These are phyloP conservation scores for Malania oleifera DNA, from an alignment of 164 flowering plant species.

Conservation along the genomic window DNA sequence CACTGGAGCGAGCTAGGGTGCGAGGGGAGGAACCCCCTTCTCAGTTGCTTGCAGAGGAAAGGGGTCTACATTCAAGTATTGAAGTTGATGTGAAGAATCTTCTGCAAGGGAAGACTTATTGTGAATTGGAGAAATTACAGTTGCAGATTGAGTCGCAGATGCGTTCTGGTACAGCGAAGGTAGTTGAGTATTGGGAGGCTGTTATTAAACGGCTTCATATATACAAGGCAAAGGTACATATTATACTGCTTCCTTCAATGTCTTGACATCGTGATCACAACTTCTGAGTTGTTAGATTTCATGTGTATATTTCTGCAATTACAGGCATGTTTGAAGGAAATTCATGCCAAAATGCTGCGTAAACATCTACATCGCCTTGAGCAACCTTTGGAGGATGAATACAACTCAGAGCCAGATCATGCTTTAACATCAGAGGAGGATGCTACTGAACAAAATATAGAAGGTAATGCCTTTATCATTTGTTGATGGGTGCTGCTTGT, in stretches of 20 bases:
- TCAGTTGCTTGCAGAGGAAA: constrained; percentile 90
- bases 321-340: constrained; percentile 93
- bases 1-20: constrained; percentile 91
- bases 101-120: constrained; percentile 62
- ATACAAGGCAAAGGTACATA: constrained; percentile 82
- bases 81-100: constrained; percentile 75
- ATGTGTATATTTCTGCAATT: constrained; percentile 8
- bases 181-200: constrained; percentile 98
- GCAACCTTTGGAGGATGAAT: constrained; percentile 44
- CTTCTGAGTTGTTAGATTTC: constrained; percentile 9
- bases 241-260: background rate
- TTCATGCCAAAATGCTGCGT: constrained; percentile 72
- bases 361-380: constrained; percentile 73
- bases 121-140: constrained; percentile 62
- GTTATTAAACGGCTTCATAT: constrained; percentile 85
- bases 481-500: background rate
- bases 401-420: constrained; percentile 29
- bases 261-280: background rate
- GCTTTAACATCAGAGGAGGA: constrained; percentile 35
- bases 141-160: constrained; percentile 66
- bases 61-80: constrained; percentile 89
- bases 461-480: constrained; percentile 35
- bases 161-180: constrained; percentile 90
- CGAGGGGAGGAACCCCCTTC: constrained; percentile 95
- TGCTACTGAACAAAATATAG: constrained; percentile 28